These are phyloP conservation scores for Trebouxia sp. DNA, from an alignment of 139 green algal genomes.

Conservation along the genomic window DNA sequence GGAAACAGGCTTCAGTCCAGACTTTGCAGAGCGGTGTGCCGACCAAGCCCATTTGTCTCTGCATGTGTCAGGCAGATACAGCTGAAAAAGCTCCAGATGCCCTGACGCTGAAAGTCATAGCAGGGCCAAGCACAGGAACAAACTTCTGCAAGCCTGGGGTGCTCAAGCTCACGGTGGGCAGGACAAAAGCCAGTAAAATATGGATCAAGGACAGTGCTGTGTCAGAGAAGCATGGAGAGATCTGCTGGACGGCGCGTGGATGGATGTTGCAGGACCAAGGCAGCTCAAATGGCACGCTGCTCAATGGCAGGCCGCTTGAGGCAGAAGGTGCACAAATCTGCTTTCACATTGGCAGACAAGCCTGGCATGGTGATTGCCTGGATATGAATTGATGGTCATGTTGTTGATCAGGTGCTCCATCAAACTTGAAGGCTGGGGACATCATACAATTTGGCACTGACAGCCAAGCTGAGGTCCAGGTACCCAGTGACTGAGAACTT, in stretches of 20 bases:
- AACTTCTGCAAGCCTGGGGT: conserved; percentile 3
- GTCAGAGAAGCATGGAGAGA: conserved; percentile 70
- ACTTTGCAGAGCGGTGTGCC: too few species aligned
- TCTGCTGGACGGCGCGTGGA: conserved; percentile 39
- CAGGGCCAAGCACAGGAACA: conserved; percentile 2
- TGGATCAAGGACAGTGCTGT: conserved; percentile 68
- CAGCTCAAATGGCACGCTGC: conserved; percentile 69
- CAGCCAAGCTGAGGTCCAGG: conserved; percentile 31
- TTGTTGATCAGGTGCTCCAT: background rate
- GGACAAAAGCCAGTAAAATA: conserved; percentile 39
- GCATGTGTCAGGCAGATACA: background rate
- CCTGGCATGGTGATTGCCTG: background rate
- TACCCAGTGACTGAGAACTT: too few species aligned
- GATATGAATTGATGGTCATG: background rate
- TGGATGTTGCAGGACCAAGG: conserved; percentile 63
- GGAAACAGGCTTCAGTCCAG: too few species aligned
- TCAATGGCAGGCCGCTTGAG: conserved; percentile 52
- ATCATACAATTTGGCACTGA: conserved; percentile 40
- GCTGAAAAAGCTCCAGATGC: background rate
- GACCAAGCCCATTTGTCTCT: too few species aligned
- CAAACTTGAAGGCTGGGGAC: conserved; percentile 31
- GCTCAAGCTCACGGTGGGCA: conserved; percentile 24
- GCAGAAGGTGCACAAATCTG: conserved; percentile 29
- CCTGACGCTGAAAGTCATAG: conserved; percentile 19
- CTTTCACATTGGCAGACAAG: background rate